These are phyloP conservation scores for Kodamaea kaohsiungensis DNA, from an alignment of 805 yeast species.

Conservation along the genomic window DNA sequence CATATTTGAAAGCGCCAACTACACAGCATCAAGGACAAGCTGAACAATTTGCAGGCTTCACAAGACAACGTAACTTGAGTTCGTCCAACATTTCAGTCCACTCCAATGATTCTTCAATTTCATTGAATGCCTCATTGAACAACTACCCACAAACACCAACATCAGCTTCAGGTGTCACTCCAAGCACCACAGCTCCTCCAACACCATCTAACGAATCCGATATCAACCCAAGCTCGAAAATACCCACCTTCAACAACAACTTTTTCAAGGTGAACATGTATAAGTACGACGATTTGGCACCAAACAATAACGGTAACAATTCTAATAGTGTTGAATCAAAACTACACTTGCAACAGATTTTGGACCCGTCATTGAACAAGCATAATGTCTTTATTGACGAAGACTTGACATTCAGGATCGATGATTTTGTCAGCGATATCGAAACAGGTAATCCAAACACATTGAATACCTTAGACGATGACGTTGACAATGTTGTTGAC, in stretches of 20 bases:
- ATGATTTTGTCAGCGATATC: constrained; percentile 33
- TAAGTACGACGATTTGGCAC: constrained; percentile 36
- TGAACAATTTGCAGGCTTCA: not conserved
- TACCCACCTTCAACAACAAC: constrained; percentile 38
- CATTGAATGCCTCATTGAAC: constrained; percentile 10
- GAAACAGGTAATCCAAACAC: constrained; percentile 15
- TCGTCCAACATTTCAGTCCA: constrained; percentile 26
- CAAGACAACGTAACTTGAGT: constrained; percentile 12
- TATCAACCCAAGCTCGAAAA: constrained; percentile 19
- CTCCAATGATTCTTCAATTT: constrained; percentile 23
- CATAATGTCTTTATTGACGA: constrained; percentile 30
- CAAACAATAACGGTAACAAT: not conserved
- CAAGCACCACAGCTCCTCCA: not conserved
- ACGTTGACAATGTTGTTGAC: constrained; percentile 30
- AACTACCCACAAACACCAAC: not conserved
- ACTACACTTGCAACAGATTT: constrained; percentile 11
- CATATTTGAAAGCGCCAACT: constrained; percentile 24
- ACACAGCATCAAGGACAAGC: constrained; percentile 1
- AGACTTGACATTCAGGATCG: constrained; percentile 36
- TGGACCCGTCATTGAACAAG: constrained; percentile 19
- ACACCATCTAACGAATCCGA: constrained; percentile 9
- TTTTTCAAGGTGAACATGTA: constrained; percentile 34
- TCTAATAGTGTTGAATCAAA: constrained; percentile 7
- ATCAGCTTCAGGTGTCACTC: not conserved
- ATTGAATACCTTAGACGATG: constrained; percentile 23